phyloP scores from a whole-genome alignment of 345 rosid genomes.

The Melastoma malabathricum region DNA sequence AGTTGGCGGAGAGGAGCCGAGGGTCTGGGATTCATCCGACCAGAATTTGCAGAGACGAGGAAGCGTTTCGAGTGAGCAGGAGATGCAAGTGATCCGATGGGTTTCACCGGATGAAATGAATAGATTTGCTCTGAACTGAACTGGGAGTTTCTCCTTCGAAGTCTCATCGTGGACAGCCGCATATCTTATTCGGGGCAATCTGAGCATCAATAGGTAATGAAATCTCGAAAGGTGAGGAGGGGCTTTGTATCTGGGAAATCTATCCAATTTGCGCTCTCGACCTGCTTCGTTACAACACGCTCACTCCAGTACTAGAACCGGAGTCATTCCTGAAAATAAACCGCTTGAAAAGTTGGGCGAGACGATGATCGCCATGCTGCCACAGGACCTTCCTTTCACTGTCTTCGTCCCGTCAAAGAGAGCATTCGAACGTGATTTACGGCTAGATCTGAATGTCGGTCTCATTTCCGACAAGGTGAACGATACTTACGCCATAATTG shows the following conservation, averaged over 20 bases:
- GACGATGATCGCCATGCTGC: slow-evolving; percentile 76
- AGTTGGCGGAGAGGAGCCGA: no score
- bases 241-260: slow-evolving; percentile 12
- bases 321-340: slow-evolving; percentile 5
- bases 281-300: slow-evolving; percentile 29
- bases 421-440: slow-evolving; percentile 50
- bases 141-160: no score
- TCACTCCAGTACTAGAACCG: background rate
- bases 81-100: no score
- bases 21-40: no score
- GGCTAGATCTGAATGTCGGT: slow-evolving; percentile 20
- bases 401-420: slow-evolving; percentile 54
- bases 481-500: slow-evolving; percentile 40
- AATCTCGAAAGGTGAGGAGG: slow-evolving; percentile 25
- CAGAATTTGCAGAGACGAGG: no score
- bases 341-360: slow-evolving; percentile 49
- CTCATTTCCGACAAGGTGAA: slow-evolving; percentile 17
- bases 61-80: no score
- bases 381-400: slow-evolving; percentile 63
- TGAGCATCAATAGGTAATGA: no score
- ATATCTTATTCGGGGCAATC: no score
- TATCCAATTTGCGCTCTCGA: slow-evolving; percentile 20
- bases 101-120: no score
- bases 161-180: no score
- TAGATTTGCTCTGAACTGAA: no score